Evolutionary conservation across 495 filamentous ascomycete species (phyloP), one percentile per base, ranked within the genome.

Genomic region (Hyaloscypha bicolor): DNA sequence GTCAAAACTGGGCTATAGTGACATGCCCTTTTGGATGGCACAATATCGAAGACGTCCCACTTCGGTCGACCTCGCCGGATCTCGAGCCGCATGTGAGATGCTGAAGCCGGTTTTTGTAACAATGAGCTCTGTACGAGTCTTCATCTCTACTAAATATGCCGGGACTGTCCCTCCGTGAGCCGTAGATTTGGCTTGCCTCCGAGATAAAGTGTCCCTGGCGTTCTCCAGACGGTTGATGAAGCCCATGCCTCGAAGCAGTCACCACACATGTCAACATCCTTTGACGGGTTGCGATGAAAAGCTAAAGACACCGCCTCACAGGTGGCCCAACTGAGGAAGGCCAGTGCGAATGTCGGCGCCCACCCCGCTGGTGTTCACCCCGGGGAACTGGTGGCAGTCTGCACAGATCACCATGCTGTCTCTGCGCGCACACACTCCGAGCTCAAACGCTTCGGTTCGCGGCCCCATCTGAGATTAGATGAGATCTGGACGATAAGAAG

Each of bases 391-490:
- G 35, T 37, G 35, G 35, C 35, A 37, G 8, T 37, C 42, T 48
- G 42, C 42, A 48, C 42, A 48, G 42, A 48, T 48, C 42, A 48
- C 42, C 42, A 16, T 48, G 42, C 42, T 48, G 42, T 48, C 42
- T 48, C 42, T 48, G 42, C 42, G 42, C 42, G 42, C 42, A 12
- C 42, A 48, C 9, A 14, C 9, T 19, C 11, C 42, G 16, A 14
- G 42, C 42, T 48, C 42, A 16, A 48, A 16, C 42, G 4, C 42
- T 48, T 48, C 42, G 42, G 42, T 48, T 48, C 42, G 42, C 42
- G 42, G 42, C 42, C 42, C 42, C 42, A 19, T 48, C 42, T 25
- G 57, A 67, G 65, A 67, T 67, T 68, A 68, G 66, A 68, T 68
- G 66, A 63, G 65, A 67, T 67, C 65, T 67, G 35, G 29, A 16